Evolutionary conservation across 106 monocot species (phyloP), one percentile per base, ranked within the genome.

Genomic region (Platanthera zijinensis): DNA sequence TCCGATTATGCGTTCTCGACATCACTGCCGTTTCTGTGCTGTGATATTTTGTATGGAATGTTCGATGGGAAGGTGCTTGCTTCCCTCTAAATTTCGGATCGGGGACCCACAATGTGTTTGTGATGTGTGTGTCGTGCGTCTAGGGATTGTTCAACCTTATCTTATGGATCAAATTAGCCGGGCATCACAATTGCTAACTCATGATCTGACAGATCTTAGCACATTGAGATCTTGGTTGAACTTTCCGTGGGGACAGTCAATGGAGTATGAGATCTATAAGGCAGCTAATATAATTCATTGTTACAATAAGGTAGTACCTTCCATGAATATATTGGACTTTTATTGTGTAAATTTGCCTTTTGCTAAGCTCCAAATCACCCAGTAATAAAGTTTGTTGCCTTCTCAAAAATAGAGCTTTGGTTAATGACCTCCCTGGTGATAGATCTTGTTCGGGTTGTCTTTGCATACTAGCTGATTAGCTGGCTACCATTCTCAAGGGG

Each of bases 211-310:
- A 52, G 93, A 96, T 83, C 87, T 96, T 18, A 96, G 92, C 82
- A 96, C 96, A 7, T 69, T 96, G 73, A 84, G 96, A 74, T 90
- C 93, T 7, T 96, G 96, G 96, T 66, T 96, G 77, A 96, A 96
- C 80, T 93, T 96, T 62, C 96, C 96, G 15, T 96, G 93, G 93
- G 87, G 86, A 1, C 89, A 79, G 69, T 83, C 87, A 12, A 93
- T 96, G 96, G 93, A 96, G 62, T 83, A 93, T 80, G 96, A 96
- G 57, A 96, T 96, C 56, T 96, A 93, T 73, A 96, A 96, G 59
- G 93, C 96, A 39, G 82, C 96, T 68, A 96, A 96, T 74, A 87
- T 79, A 71, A 79, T 96, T 57, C 83, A 80, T 67, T 86, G 84
- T 11, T 93, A 93, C 76, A 75, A 49, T 79, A 93, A 96, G 96